phyloP scores from a whole-genome alignment of 2,329 filamentous ascomycete genomes.

The Fusarium guadeloupense region DNA sequence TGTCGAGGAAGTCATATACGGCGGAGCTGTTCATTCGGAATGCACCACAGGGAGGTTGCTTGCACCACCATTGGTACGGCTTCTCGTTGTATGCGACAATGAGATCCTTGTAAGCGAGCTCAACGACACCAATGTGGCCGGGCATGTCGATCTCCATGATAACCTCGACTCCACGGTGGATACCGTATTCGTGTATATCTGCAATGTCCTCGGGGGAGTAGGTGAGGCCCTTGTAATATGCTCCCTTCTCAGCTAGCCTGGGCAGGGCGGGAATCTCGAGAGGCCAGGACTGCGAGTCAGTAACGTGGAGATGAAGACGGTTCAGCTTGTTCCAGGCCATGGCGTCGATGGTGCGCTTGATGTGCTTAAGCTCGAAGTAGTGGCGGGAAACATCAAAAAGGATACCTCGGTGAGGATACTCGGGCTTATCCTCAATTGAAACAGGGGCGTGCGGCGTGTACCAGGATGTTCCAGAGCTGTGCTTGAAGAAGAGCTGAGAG shows the following conservation, averaged over 20 bases:
- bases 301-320: constrained; percentile 80
- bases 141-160: constrained; percentile 72
- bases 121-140: constrained; percentile 65
- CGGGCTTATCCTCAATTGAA: constrained; percentile 75
- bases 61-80: constrained; percentile 68
- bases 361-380: constrained; percentile 73
- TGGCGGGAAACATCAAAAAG: constrained; percentile 81
- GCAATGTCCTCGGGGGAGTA: constrained; percentile 74
- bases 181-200: constrained; percentile 76
- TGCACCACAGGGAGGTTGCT: constrained; percentile 72
- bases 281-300: constrained; percentile 87
- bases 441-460: constrained; percentile 80
- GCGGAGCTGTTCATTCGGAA: constrained; percentile 78
- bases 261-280: constrained; percentile 79
- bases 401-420: constrained; percentile 80
- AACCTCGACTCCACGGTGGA: constrained; percentile 65
- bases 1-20: constrained; percentile 77
- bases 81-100: constrained; percentile 64
- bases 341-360: constrained; percentile 80
- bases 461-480: constrained; percentile 64
- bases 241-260: constrained; percentile 75
- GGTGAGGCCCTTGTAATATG: constrained; percentile 72
- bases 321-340: constrained; percentile 85
- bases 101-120: constrained; percentile 60
- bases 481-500: constrained; percentile 80